Evolutionary conservation across 1,284 basidiomycete genomes (phyloP), one percentile per base, ranked within the genome.

Genomic region (Anthracocystis setariae): DNA sequence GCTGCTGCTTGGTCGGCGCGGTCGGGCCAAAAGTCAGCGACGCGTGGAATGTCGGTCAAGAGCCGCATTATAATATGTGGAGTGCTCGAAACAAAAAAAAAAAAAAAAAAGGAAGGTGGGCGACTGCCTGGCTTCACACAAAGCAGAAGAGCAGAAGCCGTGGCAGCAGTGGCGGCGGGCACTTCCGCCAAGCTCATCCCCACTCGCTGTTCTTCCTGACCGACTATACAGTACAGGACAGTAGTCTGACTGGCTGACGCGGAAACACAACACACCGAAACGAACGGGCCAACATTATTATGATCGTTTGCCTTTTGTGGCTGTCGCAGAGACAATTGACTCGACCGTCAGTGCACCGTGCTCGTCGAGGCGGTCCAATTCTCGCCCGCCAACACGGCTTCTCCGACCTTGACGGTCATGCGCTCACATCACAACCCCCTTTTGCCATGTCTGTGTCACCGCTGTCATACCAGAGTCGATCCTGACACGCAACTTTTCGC

Each of bases 11-110:
- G 46, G 35, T 5, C 20, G 21, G 29, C 25, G n/a, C 5, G 15
- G 18, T 21, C 39, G 40, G 21, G 23, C 8, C 15, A 37, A 17
- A 10, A 38, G 13, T 20, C 29, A 38, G 35, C 18, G 20, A 17
- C 20, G 47, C 33, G 54, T 47, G 44, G 53, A 57, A 37, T 39
- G 32, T 65, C 62, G 62, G 62, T 45, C 62, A 58, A 65, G 55
- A 58, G 43, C 62, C 55, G 55, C 55, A 58, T n/a, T n/a, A n/a
- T n/a, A n/a, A n/a, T n/a, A n/a, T 13, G 47, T 32, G 20, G 53
- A 25, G 23, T 42, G 7, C 17, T 10, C n/a, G n/a, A n/a, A n/a
- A n/a, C n/a, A n/a, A n/a, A n/a, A n/a, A n/a, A n/a, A n/a, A n/a
- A n/a, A n/a, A n/a, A n/a, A n/a, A 39, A 20, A 17, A n/a, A 17